Conservation (phyloP, 768 basidiomycete species). For the Mycena amicta region DNA sequence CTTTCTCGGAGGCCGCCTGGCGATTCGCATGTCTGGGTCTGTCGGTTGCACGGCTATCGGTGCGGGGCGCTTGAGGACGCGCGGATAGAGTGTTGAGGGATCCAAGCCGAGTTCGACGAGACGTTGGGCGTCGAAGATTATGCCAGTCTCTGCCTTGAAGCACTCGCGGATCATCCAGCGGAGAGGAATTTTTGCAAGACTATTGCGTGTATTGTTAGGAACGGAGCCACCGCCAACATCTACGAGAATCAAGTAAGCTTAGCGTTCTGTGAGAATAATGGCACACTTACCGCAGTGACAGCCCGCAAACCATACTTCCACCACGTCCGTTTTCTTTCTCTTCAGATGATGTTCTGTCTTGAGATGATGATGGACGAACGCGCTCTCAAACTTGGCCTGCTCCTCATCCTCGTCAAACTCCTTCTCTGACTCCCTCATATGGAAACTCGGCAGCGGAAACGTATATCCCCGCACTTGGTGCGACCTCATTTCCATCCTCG, state of each 20-base stretch:
- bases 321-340: slow-evolving; percentile 38
- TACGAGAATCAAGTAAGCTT: too few species aligned
- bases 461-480: neutral
- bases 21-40: slow-evolving; percentile 5
- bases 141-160: slow-evolving; percentile 61
- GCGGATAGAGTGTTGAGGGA: slow-evolving; percentile 46
- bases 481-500: neutral
- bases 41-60: slow-evolving; percentile 29
- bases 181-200: slow-evolving; percentile 56
- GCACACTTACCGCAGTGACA: slow-evolving; percentile 50
- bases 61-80: slow-evolving; percentile 40
- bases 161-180: slow-evolving; percentile 77
- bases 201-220: slow-evolving; percentile 45
- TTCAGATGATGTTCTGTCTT: neutral
- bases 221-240: slow-evolving; percentile 65
- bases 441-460: neutral
- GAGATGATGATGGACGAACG: neutral
- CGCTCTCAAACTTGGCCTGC: slow-evolving; percentile 9
- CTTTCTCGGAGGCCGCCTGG: neutral
- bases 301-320: slow-evolving; percentile 71
- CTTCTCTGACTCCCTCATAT: slow-evolving; percentile 1
- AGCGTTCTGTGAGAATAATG: too few species aligned
- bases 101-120: slow-evolving; percentile 55
- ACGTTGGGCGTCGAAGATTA: slow-evolving; percentile 55
- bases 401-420: slow-evolving; percentile 3